These are phyloP conservation scores for Neurospora sp. DNA, from an alignment of 495 filamentous ascomycete species.

Conservation along the genomic window DNA sequence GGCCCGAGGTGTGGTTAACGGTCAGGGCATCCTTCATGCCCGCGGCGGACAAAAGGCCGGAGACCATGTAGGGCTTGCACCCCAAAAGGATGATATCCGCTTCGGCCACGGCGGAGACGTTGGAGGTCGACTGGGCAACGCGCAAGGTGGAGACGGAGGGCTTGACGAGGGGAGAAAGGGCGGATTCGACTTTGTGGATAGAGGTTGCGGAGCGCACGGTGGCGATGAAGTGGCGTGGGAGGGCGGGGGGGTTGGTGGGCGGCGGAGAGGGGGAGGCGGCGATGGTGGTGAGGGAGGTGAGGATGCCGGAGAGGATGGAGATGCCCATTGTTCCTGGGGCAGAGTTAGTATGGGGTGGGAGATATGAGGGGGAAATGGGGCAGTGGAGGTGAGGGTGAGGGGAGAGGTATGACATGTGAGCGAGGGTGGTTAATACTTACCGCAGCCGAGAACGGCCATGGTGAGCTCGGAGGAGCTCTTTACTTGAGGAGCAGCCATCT, in stretches of 20 bases:
- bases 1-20: not conserved
- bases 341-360: conserved; percentile 3
- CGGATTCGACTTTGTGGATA: conserved; percentile 50
- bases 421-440: conserved; percentile 24
- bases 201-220: conserved; percentile 57
- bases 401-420: not conserved
- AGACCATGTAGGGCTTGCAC: conserved; percentile 70
- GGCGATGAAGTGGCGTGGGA: conserved; percentile 61
- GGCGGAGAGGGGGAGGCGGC: conserved; percentile 39
- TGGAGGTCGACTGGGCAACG: conserved; percentile 38
- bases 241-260: conserved; percentile 44
- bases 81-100: conserved; percentile 60
- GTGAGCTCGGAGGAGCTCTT: conserved; percentile 43
- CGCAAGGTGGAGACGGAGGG: conserved; percentile 36
- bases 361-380: not conserved
- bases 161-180: conserved; percentile 28
- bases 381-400: not conserved
- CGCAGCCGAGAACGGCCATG: conserved; percentile 63
- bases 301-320: conserved; percentile 73
- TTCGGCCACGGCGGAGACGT: conserved; percentile 45
- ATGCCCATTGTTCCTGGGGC: conserved; percentile 78
- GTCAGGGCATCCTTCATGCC: conserved; percentile 59
- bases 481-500: conserved; percentile 10
- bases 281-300: conserved; percentile 47
- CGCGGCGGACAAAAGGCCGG: conserved; percentile 49